phyloP scores from a whole-genome alignment of 129 eudicot genomes.

The Escallonia rubra region DNA sequence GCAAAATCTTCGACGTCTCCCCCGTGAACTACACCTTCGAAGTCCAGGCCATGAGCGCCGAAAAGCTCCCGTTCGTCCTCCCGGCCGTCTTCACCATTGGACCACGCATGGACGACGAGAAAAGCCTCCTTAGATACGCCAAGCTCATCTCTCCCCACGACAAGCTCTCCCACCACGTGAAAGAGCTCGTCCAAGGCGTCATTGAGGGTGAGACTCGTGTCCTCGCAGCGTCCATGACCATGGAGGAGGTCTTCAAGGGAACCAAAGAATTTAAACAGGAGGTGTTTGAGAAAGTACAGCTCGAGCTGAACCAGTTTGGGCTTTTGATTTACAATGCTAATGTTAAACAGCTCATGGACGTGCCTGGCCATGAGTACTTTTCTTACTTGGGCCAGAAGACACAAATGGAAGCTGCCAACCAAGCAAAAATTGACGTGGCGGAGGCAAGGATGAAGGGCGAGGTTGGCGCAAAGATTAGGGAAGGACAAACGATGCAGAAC shows the following conservation, averaged over 20 bases:
- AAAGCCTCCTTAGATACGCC: neutral
- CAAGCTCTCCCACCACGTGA: slow-evolving; percentile 4
- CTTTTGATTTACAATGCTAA: slow-evolving; percentile 7
- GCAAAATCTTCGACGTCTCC: neutral
- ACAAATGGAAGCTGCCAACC: slow-evolving; percentile 1
- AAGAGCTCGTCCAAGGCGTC: slow-evolving; percentile 3
- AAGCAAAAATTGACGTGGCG: slow-evolving; percentile 3
- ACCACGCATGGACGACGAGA: neutral
- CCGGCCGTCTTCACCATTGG: slow-evolving; percentile 1
- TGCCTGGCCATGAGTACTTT: slow-evolving; percentile 7
- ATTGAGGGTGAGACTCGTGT: slow-evolving; percentile 6
- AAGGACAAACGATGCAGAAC: slow-evolving; percentile 3
- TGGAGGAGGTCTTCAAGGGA: slow-evolving; percentile 2
- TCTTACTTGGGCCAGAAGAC: slow-evolving; percentile 2
- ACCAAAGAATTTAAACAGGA: slow-evolving; percentile 1
- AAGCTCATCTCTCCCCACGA: slow-evolving; percentile 5
- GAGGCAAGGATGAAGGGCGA: slow-evolving; percentile 3
- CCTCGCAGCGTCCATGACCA: slow-evolving; percentile 4
- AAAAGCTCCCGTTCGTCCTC: slow-evolving; percentile 2
- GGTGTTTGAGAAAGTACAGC: slow-evolving; percentile 4
- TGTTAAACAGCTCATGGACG: slow-evolving; percentile 5
- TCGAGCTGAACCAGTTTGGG: slow-evolving; percentile 1
- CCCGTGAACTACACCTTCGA: slow-evolving; percentile 8
- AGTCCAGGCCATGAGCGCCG: slow-evolving; percentile 8
- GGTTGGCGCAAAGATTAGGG: neutral